Base-by-base conservation (phyloP, 2,329 filamentous ascomycete genomes). In the Colletotrichum abscissum region DNA sequence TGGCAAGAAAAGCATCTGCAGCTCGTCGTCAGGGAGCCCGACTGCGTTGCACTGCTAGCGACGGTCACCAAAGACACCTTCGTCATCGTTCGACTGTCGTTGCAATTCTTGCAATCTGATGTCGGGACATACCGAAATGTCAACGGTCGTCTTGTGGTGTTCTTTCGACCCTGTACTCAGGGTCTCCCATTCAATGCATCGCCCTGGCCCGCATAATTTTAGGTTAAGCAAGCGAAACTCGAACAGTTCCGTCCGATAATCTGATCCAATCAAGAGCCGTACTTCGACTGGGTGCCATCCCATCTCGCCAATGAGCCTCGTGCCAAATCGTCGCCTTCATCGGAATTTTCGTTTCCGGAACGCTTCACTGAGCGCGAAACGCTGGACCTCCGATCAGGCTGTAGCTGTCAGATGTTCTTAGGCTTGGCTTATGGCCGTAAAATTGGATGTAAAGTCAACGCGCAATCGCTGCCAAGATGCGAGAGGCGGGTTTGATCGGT, bases 141-240 rank as follows among this genome's bases (percentile, higher is more conserved):
- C 67, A 30, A 57, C 5, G 26, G 55, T 69, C 55, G 16, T 56
- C 26, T 24, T 26, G 24, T 42, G n/a, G 33, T 22, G 22, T 58
- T 52, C 30, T 33, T 22, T 33, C 11, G 7, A n/a, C 42, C 35
- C 24, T 58, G 54, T 16, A 42, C 9, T 22, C 12, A 28, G 59
- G 59, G 42, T 69, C 59, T 49, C 54, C 42, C 59, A 46, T 54
- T 64, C 35, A 35, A 64, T 73, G 70, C 66, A 64, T 35, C 42
- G 42, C 14, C 59, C 59, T 38, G n/a, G 28, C 26, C 28, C 56
- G 67, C 71, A 54, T 72, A 33, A 42, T 49, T 55, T 54, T 57
- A 63, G 28, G 55, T 57, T 65, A 58, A 46, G 57, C 38, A 58
- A 38, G 57, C 63, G 63, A 74, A 63, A 68, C 72, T 42, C 63